These are phyloP conservation scores for Elsinoe necatrix DNA, from an alignment of 2,329 filamentous ascomycete genomes.

Conservation along the genomic window DNA sequence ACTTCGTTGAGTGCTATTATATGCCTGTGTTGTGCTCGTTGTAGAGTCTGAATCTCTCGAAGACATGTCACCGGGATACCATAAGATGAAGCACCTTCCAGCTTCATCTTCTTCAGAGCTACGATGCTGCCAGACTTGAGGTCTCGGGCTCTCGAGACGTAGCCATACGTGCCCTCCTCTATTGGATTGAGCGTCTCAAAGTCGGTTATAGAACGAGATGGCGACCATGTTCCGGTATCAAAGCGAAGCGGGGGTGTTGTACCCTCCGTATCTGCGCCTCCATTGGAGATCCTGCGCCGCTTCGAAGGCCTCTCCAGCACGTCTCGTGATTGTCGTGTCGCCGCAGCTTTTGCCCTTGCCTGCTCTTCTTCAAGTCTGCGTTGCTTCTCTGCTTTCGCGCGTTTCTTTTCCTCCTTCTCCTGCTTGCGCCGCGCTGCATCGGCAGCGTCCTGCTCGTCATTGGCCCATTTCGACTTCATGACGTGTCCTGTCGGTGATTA, in stretches of 20 bases:
- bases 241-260: constrained; percentile 58
- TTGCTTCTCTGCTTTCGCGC: constrained; percentile 72
- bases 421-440: constrained; percentile 62
- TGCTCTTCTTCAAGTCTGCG: constrained; percentile 53
- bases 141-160: constrained; percentile 78
- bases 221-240: constrained; percentile 57
- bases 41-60: constrained; percentile 85
- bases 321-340: constrained; percentile 19
- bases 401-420: constrained; percentile 85
- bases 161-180: constrained; percentile 93
- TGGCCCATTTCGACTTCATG: constrained; percentile 70
- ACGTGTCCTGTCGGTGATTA: neutral
- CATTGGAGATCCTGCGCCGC: constrained; percentile 52
- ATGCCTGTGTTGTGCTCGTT: constrained; percentile 70
- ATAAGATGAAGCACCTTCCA: constrained; percentile 45
- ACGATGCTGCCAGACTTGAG: constrained; percentile 68
- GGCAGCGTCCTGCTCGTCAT: constrained; percentile 71
- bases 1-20: constrained; percentile 77
- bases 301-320: constrained; percentile 43
- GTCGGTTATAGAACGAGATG: constrained; percentile 69
- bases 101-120: constrained; percentile 87
- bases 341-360: constrained; percentile 29
- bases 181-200: constrained; percentile 95
- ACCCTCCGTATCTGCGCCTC: neutral
- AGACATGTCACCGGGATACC: constrained; percentile 88